Evolutionary conservation across 345 rosid species (phyloP).

Genomic region (Abelmoschus esculentus): DNA sequence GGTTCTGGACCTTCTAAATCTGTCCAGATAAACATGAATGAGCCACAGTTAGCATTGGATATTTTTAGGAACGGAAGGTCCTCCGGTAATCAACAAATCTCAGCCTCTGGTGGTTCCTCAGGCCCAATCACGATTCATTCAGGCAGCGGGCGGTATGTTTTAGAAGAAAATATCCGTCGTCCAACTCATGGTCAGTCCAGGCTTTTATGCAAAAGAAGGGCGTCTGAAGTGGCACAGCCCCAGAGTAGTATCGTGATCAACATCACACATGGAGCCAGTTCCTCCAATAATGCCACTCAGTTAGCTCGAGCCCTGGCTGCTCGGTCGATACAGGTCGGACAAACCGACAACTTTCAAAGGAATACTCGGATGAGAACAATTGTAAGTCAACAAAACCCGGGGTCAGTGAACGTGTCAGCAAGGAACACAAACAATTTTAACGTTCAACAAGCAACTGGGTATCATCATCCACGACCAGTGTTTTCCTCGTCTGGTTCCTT

Average conservation of each 20-base stretch:
- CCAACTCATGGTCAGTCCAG: not conserved
- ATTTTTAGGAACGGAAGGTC: not conserved
- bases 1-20: not conserved
- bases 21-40: not conserved
- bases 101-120: not conserved
- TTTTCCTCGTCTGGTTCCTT: not conserved
- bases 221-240: not conserved
- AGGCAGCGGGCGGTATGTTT: not conserved
- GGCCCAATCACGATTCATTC: constrained; percentile 7
- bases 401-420: not conserved
- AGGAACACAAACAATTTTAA: not conserved
- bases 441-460: not conserved
- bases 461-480: not conserved
- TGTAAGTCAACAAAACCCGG: not conserved
- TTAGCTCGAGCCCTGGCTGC: not conserved
- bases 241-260: not conserved
- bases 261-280: not conserved
- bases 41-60: not conserved
- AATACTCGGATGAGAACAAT: constrained; percentile 6
- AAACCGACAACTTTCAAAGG: not conserved
- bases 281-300: not conserved
- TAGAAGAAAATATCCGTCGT: not conserved
- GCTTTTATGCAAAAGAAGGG: constrained; percentile 11
- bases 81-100: not conserved
- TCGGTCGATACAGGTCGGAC: not conserved